These are phyloP conservation scores for Cladophialophora psammophila DNA, from an alignment of 2,329 filamentous ascomycete genomes.

Conservation along the genomic window DNA sequence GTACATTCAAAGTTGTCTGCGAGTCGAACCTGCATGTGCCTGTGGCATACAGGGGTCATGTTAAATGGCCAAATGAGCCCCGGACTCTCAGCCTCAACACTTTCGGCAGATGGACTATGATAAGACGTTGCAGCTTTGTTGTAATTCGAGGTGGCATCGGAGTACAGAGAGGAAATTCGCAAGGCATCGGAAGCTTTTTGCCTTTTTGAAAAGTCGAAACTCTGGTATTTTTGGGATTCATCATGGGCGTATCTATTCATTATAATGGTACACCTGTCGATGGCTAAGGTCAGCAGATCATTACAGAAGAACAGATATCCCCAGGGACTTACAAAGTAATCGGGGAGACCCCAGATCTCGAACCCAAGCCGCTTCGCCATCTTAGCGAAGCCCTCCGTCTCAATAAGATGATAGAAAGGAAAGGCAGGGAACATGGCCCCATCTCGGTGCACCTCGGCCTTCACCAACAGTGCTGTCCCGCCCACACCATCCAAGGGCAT, in stretches of 20 bases:
- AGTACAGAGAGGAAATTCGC: too few relatives aligned
- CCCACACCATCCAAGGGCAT: slow-evolving; percentile 90
- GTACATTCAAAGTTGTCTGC: too few relatives aligned
- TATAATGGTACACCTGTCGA: slow-evolving; percentile 40
- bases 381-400: slow-evolving; percentile 97
- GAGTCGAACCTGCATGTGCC: too few relatives aligned
- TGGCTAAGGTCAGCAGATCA: slow-evolving; percentile 15
- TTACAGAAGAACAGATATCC: not conserved
- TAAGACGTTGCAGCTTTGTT: too few relatives aligned
- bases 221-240: not conserved
- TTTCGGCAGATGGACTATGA: too few relatives aligned
- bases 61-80: too few relatives aligned
- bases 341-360: slow-evolving; percentile 85
- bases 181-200: too few relatives aligned
- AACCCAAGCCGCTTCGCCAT: slow-evolving; percentile 92
- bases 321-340: slow-evolving; percentile 79
- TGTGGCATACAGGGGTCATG: too few relatives aligned
- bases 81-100: too few relatives aligned
- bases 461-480: slow-evolving; percentile 89
- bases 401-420: slow-evolving; percentile 93
- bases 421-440: slow-evolving; percentile 99
- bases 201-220: not conserved
- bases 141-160: too few relatives aligned
- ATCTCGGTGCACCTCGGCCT: slow-evolving; percentile 95
- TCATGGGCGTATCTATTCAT: slow-evolving; percentile 32